Percentiles rank a stretch among this genome's conserved stretches.
phyloP scores from a whole-genome alignment of 352 stramenopile genomes.

The Pythium sp. region DNA sequence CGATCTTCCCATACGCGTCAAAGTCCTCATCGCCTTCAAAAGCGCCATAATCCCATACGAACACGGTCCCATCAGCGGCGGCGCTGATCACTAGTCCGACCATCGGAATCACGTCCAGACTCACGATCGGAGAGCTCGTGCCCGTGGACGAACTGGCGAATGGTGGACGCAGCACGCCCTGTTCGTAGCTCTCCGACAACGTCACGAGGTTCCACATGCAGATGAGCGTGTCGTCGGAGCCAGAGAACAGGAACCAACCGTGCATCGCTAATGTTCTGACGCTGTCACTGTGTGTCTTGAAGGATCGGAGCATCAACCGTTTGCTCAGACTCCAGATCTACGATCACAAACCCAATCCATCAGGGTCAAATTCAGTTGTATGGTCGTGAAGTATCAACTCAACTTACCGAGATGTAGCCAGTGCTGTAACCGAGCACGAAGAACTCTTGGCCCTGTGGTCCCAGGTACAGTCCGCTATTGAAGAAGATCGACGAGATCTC shows the following conservation, averaged over 20 bases:
- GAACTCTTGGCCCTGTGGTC: conserved; percentile 42
- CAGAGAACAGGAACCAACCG: conserved; percentile 75
- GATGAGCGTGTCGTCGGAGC: conserved; percentile 61
- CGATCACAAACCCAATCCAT: background rate
- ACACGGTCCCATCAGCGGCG: conserved; percentile 48
- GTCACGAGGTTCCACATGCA: conserved; percentile 69
- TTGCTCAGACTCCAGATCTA: conserved; percentile 63
- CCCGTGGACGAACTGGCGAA: conserved; percentile 31
- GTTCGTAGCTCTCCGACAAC: conserved; percentile 45
- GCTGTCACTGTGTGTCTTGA: conserved; percentile 54
- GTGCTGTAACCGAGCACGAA: conserved; percentile 51
- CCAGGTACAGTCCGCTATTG: conserved; percentile 45
- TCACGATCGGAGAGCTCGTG: conserved; percentile 45
- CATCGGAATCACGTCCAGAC: conserved; percentile 39
- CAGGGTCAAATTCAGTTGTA: background rate
- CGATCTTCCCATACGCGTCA: conserved; percentile 19
- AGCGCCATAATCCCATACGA: conserved; percentile 32
- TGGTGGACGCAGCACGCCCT: conserved; percentile 44
- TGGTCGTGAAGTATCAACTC: background rate
- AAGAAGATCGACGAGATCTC: conserved; percentile 57
- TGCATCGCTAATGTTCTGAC: conserved; percentile 53
- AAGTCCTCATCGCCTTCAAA: conserved; percentile 16
- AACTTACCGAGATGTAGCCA: conserved; percentile 43
- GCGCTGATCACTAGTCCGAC: conserved; percentile 44
- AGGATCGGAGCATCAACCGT: conserved; percentile 33